phyloP scores from a whole-genome alignment of 345 rosid species.

The Psidium guajava region DNA sequence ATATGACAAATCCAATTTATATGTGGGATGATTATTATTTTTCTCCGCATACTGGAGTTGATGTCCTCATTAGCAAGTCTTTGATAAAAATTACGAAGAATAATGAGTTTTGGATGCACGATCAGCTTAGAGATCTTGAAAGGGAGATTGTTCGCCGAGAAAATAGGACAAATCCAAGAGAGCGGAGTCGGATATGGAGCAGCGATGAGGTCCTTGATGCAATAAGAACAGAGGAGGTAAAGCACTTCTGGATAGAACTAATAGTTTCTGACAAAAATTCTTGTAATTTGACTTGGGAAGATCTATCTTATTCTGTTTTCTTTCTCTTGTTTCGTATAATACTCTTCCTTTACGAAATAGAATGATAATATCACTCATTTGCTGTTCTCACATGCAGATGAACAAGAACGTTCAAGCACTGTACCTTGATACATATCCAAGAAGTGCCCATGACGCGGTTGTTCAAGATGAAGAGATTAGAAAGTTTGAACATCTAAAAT shows the following conservation, averaged over 20 bases:
- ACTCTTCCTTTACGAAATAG: no score
- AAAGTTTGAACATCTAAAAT: not conserved
- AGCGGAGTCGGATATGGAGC: not conserved
- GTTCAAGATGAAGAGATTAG: not conserved
- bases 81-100: not conserved
- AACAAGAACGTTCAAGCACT: not conserved
- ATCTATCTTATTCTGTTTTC: no score
- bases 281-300: no score
- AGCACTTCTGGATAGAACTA: not conserved
- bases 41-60: no score
- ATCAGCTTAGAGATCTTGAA: not conserved
- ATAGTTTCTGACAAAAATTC: not conserved
- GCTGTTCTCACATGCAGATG: not conserved
- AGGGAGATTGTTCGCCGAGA: not conserved
- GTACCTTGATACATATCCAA: not conserved
- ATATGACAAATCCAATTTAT: no score
- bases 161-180: not conserved
- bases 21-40: no score
- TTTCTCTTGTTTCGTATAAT: no score
- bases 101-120: not conserved
- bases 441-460: not conserved
- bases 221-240: not conserved
- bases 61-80: no score
- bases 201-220: not conserved
- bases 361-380: no score